These are phyloP conservation scores for Pholiota adiposa DNA, from an alignment of 1,284 basidiomycete genomes.

Conservation along the genomic window DNA sequence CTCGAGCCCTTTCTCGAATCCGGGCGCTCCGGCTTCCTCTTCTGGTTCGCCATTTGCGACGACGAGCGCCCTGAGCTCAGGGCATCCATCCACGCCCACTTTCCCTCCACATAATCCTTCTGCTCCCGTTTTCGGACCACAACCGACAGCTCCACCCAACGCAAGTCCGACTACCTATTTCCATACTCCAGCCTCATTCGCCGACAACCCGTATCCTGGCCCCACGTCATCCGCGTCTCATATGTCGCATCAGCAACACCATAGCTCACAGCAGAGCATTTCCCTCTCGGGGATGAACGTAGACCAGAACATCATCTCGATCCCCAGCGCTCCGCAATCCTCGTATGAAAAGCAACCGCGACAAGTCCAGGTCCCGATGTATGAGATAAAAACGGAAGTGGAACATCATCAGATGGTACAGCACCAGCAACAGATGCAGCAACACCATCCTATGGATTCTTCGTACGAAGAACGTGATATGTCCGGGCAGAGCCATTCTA, in stretches of 20 bases:
- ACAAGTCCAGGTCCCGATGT: slow-evolving; percentile 7
- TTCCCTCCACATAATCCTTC: slow-evolving; percentile 28
- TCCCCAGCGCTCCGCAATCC: slow-evolving; percentile 10
- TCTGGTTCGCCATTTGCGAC: slow-evolving; percentile 34
- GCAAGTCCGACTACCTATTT: slow-evolving; percentile 18
- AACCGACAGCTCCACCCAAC: slow-evolving; percentile 4
- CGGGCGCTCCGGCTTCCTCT: slow-evolving; percentile 18
- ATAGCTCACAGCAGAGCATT: background rate
- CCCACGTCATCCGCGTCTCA: slow-evolving; percentile 6
- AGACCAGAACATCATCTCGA: slow-evolving; percentile 18
- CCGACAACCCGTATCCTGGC: slow-evolving; percentile 9
- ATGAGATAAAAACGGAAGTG: slow-evolving; percentile 10
- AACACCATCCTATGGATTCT: slow-evolving; percentile 5
- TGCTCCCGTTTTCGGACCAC: slow-evolving; percentile 29
- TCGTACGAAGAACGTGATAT: slow-evolving; percentile 9
- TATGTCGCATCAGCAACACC: slow-evolving; percentile 12
- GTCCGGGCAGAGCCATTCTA: background rate
- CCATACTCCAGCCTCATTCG: slow-evolving; percentile 10
- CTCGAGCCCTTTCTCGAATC: slow-evolving; percentile 27
- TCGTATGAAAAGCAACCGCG: slow-evolving; percentile 21
- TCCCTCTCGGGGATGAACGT: slow-evolving; percentile 17
- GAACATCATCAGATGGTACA: slow-evolving; percentile 6
- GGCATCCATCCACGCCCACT: slow-evolving; percentile 31
- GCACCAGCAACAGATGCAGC: slow-evolving; percentile 17
- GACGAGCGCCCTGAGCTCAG: slow-evolving; percentile 22